Evolutionary conservation across 2,329 filamentous ascomycete genomes (phyloP).

Genomic region (Aspergillaceae sp.): DNA sequence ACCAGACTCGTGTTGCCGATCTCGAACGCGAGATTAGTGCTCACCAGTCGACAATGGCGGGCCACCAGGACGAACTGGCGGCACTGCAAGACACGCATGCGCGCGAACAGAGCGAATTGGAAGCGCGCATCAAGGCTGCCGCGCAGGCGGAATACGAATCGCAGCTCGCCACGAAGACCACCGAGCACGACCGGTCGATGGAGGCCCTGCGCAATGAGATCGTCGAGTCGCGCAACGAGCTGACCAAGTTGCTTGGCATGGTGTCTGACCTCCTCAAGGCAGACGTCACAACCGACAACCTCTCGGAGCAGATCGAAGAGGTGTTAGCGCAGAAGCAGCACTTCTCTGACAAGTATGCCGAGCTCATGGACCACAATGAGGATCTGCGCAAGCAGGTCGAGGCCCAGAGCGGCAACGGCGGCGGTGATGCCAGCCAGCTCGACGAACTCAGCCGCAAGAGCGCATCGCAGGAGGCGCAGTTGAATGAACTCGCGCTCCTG

Average conservation of each 20-base stretch:
- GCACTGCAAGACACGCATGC: constrained; percentile 47
- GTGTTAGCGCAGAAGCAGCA: constrained; percentile 34
- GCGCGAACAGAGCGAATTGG: constrained; percentile 33
- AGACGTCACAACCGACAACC: constrained; percentile 47
- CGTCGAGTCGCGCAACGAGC: constrained; percentile 55
- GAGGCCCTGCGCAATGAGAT: constrained; percentile 55
- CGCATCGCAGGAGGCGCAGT: constrained; percentile 43
- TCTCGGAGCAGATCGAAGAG: constrained; percentile 58
- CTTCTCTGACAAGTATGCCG: constrained; percentile 35
- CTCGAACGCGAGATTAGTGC: constrained; percentile 50
- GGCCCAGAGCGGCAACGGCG: constrained; percentile 26
- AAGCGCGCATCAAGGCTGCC: constrained; percentile 28
- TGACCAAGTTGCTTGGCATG: constrained; percentile 56
- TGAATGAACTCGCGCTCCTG: constrained; percentile 46
- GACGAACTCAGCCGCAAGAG: constrained; percentile 33
- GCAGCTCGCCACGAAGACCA: constrained; percentile 44
- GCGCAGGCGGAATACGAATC: constrained; percentile 30
- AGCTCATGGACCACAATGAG: constrained; percentile 33
- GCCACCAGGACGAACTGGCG: constrained; percentile 46
- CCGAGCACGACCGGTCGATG: constrained; percentile 51
- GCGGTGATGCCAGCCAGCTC: constrained; percentile 15
- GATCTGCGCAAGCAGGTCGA: constrained; percentile 32
- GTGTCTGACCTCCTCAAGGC: constrained; percentile 38
- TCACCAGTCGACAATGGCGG: constrained; percentile 47
- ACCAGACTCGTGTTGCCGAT: constrained; percentile 41